Conservation (phyloP, 768 basidiomycete genomes). For the Suillus cothurnatus region DNA sequence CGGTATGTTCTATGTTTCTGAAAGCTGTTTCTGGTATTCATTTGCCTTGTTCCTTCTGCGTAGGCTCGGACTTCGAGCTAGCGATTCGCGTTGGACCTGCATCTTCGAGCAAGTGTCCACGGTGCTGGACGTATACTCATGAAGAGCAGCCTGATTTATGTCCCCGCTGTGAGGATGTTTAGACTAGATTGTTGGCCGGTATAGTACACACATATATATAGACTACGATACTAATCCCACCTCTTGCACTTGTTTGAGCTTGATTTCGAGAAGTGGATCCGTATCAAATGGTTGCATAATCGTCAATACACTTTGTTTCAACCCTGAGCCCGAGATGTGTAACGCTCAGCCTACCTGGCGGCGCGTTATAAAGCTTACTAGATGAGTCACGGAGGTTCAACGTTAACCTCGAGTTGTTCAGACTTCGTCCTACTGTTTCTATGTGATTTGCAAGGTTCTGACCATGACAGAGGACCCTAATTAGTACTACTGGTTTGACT, state of each 20-base stretch:
- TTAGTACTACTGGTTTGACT: too few relatives aligned
- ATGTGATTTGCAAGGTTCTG: too few relatives aligned
- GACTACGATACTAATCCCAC: background rate
- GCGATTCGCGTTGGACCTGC: conserved; percentile 66
- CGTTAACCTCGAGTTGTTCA: too few relatives aligned
- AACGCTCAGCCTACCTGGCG: too few relatives aligned
- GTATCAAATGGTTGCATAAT: too few relatives aligned
- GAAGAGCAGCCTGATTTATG: conserved; percentile 57
- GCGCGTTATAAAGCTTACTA: too few relatives aligned
- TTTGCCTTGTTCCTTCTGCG: background rate
- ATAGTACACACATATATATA: background rate
- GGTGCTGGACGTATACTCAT: conserved; percentile 86
- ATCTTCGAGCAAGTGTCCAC: conserved; percentile 71
- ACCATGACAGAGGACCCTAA: too few relatives aligned
- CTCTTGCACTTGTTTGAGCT: background rate
- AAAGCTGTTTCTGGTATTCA: conserved; percentile 3
- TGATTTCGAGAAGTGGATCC: too few relatives aligned
- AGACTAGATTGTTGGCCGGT: background rate
- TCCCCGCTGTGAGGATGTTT: conserved; percentile 52
- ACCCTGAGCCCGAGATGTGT: too few relatives aligned
- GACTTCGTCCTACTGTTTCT: too few relatives aligned
- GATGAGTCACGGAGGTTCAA: too few relatives aligned
- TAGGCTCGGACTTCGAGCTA: conserved; percentile 26
- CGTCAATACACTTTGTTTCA: too few relatives aligned
- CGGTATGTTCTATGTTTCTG: conserved; percentile 38